phyloP scores from a whole-genome alignment of 2,329 filamentous ascomycete species.

The Penicillium sp. region DNA sequence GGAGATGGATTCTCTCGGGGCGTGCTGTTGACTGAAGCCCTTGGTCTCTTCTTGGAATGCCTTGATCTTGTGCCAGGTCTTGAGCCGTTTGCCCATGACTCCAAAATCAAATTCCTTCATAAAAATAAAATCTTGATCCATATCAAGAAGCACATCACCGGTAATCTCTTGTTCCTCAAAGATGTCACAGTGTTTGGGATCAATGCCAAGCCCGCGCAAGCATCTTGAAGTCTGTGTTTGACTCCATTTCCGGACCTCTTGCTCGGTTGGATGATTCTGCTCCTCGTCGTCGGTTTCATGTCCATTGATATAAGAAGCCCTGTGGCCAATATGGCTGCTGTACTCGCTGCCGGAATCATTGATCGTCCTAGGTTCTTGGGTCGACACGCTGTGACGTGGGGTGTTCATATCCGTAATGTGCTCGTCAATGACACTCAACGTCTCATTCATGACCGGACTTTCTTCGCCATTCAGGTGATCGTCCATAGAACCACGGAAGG shows the following conservation, averaged over 20 bases:
- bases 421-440: constrained; percentile 92
- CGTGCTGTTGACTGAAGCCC: constrained; percentile 49
- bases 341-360: constrained; percentile 89
- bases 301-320: constrained; percentile 87
- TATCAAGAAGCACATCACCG: constrained; percentile 85
- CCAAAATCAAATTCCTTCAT: constrained; percentile 94
- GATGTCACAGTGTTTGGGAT: constrained; percentile 86
- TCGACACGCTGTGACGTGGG: constrained; percentile 53
- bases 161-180: constrained; percentile 95
- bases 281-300: constrained; percentile 96
- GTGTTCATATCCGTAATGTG: constrained; percentile 85
- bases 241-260: constrained; percentile 77
- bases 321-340: constrained; percentile 71
- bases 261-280: constrained; percentile 63
- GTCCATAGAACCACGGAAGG: constrained; percentile 47
- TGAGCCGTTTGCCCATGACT: constrained; percentile 81
- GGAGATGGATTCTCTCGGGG: constrained; percentile 34
- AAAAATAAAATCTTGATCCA: constrained; percentile 93
- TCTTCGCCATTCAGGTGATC: constrained; percentile 55
- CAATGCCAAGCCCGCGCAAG: constrained; percentile 78
- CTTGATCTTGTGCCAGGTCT: constrained; percentile 97
- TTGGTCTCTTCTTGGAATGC: constrained; percentile 82
- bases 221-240: constrained; percentile 84
- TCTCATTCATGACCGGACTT: constrained; percentile 87
- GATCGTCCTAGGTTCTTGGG: constrained; percentile 52